Conservation (phyloP, 352 stramenopile genomes). For the Phytophthora colocasiae region DNA sequence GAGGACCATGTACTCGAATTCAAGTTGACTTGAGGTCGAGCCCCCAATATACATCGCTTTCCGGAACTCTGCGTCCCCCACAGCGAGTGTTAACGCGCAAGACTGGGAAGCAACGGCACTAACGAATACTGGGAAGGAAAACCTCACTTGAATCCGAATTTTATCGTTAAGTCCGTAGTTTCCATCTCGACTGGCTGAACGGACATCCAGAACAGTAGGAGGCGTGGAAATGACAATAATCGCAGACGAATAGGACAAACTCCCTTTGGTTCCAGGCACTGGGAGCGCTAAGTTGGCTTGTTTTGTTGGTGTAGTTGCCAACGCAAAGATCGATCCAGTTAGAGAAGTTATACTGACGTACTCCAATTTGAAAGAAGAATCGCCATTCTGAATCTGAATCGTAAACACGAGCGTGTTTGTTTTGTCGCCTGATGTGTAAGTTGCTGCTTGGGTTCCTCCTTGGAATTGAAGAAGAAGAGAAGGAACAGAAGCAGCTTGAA, state of each 20-base stretch:
- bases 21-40: constrained; percentile 47
- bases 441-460: constrained; percentile 26
- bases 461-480: constrained; percentile 51
- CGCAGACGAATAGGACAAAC: constrained; percentile 46
- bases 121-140: constrained; percentile 64
- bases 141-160: constrained; percentile 50
- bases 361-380: constrained; percentile 42
- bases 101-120: constrained; percentile 18
- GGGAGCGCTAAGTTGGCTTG: constrained; percentile 44
- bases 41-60: constrained; percentile 59
- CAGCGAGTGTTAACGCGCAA: constrained; percentile 52
- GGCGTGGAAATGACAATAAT: constrained; percentile 50
- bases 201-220: constrained; percentile 47
- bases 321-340: constrained; percentile 47
- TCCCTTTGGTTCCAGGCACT: constrained; percentile 33
- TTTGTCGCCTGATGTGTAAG: constrained; percentile 53
- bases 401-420: constrained; percentile 52
- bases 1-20: constrained; percentile 67
- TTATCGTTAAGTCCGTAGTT: constrained; percentile 55
- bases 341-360: constrained; percentile 48
- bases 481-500: constrained; percentile 27
- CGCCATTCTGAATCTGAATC: constrained; percentile 43
- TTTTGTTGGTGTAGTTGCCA: constrained; percentile 51
- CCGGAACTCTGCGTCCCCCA: constrained; percentile 42
- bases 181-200: constrained; percentile 39